Base-by-base conservation (phyloP, 768 basidiomycete genomes). In the Amylocystis lapponica region DNA sequence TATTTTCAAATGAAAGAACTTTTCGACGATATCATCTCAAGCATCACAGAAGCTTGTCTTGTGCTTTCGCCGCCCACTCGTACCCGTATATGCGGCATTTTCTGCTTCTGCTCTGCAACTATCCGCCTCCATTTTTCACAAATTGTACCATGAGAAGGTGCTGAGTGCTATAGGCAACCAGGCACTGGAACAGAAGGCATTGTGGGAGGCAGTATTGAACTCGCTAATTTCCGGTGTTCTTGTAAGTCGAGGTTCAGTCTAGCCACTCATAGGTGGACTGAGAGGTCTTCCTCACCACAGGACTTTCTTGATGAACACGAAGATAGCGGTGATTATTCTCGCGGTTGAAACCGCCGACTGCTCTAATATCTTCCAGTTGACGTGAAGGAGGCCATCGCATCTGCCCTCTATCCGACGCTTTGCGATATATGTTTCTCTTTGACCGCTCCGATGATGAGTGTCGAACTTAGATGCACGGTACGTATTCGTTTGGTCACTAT, bases 221-320 rank as follows among this genome's bases (percentile, higher is more conserved):
- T 64, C 70, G 9, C 46, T 80, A n/a, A 52, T 83, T 17, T 75
- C 79, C 4, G 78, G 80, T 3, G 47, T 78, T 26, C 54, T 78
- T 46, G 76, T 77, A 50, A 51, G 67, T 49, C 30, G 27, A 12
- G 25, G 35, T 4, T 13, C 27, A 3, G 12, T 17, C 5, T 31
- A 20, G 27, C 3, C 9, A 10, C 12, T 37, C 7, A 6, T 6
- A 26, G n/a, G n/a, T n/a, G n/a, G n/a, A n/a, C n/a, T n/a, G n/a
- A n/a, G n/a, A n/a, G n/a, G n/a, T n/a, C 7, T 9, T 27, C 13
- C 14, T 32, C 14, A 33, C 16, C n/a, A 13, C 36, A 57, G 60
- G 48, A 64, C 36, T 39, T 19, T 44, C 55, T 66, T 13, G 70
- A 71, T 36, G 49, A 50, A 14, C 41, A 54, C 20, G 47, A 57